Percentiles rank a stretch among this genome's conserved stretches.
Evolutionary conservation across 371 early-diverging fungal species (phyloP).

Genomic region (Coemansia linderi): DNA sequence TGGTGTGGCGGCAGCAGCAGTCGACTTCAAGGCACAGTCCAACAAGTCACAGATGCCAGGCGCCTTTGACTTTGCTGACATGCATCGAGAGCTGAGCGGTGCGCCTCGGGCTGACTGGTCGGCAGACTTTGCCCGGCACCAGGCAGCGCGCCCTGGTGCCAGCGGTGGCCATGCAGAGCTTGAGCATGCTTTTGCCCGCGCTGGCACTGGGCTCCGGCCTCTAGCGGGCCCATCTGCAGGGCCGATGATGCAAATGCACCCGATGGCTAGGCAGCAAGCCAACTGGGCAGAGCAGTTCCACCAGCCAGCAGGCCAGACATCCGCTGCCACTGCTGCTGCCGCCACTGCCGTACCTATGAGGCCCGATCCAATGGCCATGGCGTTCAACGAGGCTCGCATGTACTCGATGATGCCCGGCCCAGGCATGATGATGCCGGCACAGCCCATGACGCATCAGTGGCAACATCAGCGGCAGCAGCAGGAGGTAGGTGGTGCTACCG

Average conservation of each 20-base stretch:
- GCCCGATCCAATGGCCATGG: constrained; percentile 46
- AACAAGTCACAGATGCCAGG: constrained; percentile 25
- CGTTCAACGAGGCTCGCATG: constrained; percentile 55
- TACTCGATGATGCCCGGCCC: constrained; percentile 51
- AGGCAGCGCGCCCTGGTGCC: constrained; percentile 37
- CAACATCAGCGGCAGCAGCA: constrained; percentile 30
- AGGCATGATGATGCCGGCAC: constrained; percentile 23
- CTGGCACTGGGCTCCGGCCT: constrained; percentile 10
- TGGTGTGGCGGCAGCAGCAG: constrained; percentile 30
- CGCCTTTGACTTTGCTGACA: constrained; percentile 55
- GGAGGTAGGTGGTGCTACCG: constrained; percentile 52
- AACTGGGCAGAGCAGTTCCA: constrained; percentile 46
- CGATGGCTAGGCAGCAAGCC: constrained; percentile 26
- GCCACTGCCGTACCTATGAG: constrained; percentile 31
- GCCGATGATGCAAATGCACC: constrained; percentile 25
- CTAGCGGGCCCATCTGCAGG: constrained; percentile 28
- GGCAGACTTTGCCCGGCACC: constrained; percentile 67
- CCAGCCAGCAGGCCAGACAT: constrained; percentile 21
- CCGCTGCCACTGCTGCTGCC: constrained; percentile 32
- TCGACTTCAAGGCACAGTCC: constrained; percentile 36
- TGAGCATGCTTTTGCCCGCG: constrained; percentile 60
- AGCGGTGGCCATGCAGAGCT: constrained; percentile 60
- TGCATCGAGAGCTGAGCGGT: constrained; percentile 52
- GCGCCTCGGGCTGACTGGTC: constrained; percentile 64
- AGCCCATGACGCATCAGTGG: constrained; percentile 19